phyloP scores from a whole-genome alignment of 179 eudicot species.

The Pouteria campechiana region DNA sequence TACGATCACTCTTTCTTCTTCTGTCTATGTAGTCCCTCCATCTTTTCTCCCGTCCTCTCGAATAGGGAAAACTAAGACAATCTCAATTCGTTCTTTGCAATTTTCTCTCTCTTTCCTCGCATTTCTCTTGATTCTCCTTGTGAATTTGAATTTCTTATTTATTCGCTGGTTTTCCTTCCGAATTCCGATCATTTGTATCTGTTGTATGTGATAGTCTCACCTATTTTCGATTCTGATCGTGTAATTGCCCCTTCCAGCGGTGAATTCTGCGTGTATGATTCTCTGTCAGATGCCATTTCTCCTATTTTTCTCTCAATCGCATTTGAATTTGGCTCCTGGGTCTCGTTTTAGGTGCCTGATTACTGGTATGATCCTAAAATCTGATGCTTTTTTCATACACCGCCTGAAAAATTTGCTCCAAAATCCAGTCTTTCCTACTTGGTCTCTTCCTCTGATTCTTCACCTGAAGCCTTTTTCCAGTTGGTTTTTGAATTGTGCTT shows the following conservation, averaged over 20 bases:
- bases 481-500: background rate
- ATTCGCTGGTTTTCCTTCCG: background rate
- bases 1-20: too few relatives aligned
- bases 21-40: too few relatives aligned
- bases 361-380: conserved; percentile 32
- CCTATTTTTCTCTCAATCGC: conserved; percentile 17
- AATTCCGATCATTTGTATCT: background rate
- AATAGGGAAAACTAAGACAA: too few relatives aligned
- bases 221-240: conserved; percentile 4
- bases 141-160: background rate
- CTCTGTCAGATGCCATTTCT: conserved; percentile 50
- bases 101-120: background rate
- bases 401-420: conserved; percentile 44
- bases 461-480: background rate
- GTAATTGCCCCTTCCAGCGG: too few relatives aligned
- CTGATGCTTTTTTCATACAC: conserved; percentile 28
- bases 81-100: too few relatives aligned
- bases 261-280: conserved; percentile 1
- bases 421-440: conserved; percentile 21
- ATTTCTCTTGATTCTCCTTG: background rate
- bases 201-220: background rate
- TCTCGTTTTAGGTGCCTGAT: conserved; percentile 36
- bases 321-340: conserved; percentile 17
- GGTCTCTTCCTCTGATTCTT: background rate
- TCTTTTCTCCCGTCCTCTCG: too few relatives aligned